phyloP scores from a whole-genome alignment of 495 filamentous ascomycete species.

The Annulohypoxylon stygium region DNA sequence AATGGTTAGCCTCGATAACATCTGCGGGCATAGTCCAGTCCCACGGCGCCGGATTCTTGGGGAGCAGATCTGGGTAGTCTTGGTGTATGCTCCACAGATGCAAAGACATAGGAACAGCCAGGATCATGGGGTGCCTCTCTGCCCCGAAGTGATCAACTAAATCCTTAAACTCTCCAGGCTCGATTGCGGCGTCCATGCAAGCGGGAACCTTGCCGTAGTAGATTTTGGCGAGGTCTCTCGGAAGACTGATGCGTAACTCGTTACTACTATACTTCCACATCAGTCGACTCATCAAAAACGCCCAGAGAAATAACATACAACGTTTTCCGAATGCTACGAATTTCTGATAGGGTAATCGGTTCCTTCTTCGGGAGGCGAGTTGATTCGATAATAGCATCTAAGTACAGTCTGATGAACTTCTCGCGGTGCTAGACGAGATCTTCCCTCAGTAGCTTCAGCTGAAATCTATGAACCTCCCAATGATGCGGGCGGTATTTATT shows the following conservation, averaged over 20 bases:
- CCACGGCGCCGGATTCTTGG: slow-evolving; percentile 43
- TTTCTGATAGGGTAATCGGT: slow-evolving; percentile 22
- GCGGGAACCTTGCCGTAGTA: slow-evolving; percentile 38
- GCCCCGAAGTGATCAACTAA: slow-evolving; percentile 39
- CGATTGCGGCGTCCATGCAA: slow-evolving; percentile 33
- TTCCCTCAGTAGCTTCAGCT: slow-evolving; percentile 23
- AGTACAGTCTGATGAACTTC: slow-evolving; percentile 39
- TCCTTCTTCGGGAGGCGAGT: slow-evolving; percentile 36
- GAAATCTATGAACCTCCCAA: slow-evolving; percentile 29
- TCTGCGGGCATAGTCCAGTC: slow-evolving; percentile 43
- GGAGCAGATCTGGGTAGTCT: slow-evolving; percentile 43
- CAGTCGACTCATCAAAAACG: background rate
- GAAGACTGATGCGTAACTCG: slow-evolving; percentile 38
- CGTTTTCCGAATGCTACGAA: slow-evolving; percentile 19
- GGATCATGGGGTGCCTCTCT: slow-evolving; percentile 41
- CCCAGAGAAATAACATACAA: slow-evolving; percentile 21
- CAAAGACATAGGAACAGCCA: slow-evolving; percentile 40
- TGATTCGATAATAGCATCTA: slow-evolving; percentile 34
- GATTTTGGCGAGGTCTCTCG: slow-evolving; percentile 34
- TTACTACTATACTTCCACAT: slow-evolving; percentile 11
- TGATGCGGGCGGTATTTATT: slow-evolving; percentile 34
- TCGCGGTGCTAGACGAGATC: slow-evolving; percentile 44
- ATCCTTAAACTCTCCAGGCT: slow-evolving; percentile 33
- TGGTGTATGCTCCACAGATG: slow-evolving; percentile 41
- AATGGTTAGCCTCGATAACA: slow-evolving; percentile 42